Conservation (phyloP, 2,329 filamentous ascomycete genomes). For the Sporothrix luriei region DNA sequence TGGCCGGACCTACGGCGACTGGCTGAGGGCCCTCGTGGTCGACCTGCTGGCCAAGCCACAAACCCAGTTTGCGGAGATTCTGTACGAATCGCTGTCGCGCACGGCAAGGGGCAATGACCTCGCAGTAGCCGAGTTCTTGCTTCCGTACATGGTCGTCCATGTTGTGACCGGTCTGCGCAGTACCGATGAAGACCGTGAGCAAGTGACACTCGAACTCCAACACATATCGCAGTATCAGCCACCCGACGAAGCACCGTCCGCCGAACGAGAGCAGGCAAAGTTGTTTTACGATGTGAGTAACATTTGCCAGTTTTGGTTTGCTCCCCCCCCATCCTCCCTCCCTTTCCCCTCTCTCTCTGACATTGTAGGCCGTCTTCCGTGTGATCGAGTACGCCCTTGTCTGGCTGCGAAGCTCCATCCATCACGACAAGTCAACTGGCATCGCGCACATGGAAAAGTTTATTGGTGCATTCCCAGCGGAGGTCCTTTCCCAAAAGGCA, state of each 20-base stretch:
- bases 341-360: not conserved
- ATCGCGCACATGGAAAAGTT: slow-evolving; percentile 54
- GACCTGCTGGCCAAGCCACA: slow-evolving; percentile 80
- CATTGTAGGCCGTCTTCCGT: slow-evolving; percentile 74
- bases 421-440: slow-evolving; percentile 65
- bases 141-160: slow-evolving; percentile 86
- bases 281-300: slow-evolving; percentile 78
- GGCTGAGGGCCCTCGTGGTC: slow-evolving; percentile 78
- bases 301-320: not conserved
- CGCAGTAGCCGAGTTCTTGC: slow-evolving; percentile 80
- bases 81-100: slow-evolving; percentile 80
- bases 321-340: no score
- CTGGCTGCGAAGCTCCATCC: slow-evolving; percentile 77
- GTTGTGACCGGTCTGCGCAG: slow-evolving; percentile 67
- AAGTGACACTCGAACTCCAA: slow-evolving; percentile 73
- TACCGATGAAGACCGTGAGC: slow-evolving; percentile 58
- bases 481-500: slow-evolving; percentile 76
- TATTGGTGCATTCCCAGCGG: slow-evolving; percentile 67
- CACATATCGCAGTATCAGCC: slow-evolving; percentile 68
- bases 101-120: slow-evolving; percentile 85
- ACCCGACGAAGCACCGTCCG: slow-evolving; percentile 55
- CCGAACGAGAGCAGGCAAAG: slow-evolving; percentile 74
- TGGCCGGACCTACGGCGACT: slow-evolving; percentile 71
- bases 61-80: slow-evolving; percentile 69
- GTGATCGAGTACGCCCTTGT: slow-evolving; percentile 88